phyloP scores from a whole-genome alignment of 1,284 basidiomycete species.

The Leccinum ponderosum region DNA sequence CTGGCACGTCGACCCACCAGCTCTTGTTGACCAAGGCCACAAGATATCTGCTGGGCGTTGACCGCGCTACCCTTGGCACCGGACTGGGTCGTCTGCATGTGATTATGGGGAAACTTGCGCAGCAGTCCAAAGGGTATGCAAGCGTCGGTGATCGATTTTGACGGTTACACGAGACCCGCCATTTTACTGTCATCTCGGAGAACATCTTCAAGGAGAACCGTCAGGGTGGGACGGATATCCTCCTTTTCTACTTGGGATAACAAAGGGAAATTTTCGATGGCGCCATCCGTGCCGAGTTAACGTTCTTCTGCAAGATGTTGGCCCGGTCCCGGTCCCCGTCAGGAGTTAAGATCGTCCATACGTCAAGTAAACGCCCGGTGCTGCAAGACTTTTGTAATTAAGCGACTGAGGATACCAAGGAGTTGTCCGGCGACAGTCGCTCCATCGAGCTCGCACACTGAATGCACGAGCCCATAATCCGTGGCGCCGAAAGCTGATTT shows the following conservation, averaged over 20 bases:
- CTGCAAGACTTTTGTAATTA: slow-evolving; percentile 98
- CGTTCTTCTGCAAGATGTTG: slow-evolving; percentile 69
- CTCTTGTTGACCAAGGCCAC: slow-evolving; percentile 95
- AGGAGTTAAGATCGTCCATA: slow-evolving; percentile 95
- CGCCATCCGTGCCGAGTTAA: slow-evolving; percentile 82
- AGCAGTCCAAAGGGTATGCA: slow-evolving; percentile 89
- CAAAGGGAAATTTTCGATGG: slow-evolving; percentile 88
- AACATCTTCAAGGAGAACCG: slow-evolving; percentile 84
- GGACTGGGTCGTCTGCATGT: slow-evolving; percentile 99
- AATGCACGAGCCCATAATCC: slow-evolving; percentile 96
- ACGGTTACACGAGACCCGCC: slow-evolving; percentile 91
- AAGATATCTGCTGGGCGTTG: slow-evolving; percentile 98
- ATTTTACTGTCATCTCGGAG: slow-evolving; percentile 96
- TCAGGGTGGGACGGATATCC: slow-evolving; percentile 55
- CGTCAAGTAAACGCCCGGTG: slow-evolving; percentile 98
- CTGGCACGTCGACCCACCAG: slow-evolving; percentile 98
- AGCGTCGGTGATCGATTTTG: slow-evolving; percentile 88
- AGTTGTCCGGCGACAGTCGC: slow-evolving; percentile 87
- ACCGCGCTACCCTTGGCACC: slow-evolving; percentile 98
- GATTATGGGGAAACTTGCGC: slow-evolving; percentile 95
- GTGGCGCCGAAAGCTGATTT: slow-evolving; percentile 98
- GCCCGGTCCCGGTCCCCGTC: slow-evolving; percentile 77
- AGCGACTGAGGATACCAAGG: slow-evolving; percentile 88
- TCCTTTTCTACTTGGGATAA: slow-evolving; percentile 49
- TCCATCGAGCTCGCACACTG: slow-evolving; percentile 98